Percentiles rank a stretch among this genome's conserved stretches.
Conservation (phyloP, 257 asterid genomes). For the Scutellaria barbata region DNA sequence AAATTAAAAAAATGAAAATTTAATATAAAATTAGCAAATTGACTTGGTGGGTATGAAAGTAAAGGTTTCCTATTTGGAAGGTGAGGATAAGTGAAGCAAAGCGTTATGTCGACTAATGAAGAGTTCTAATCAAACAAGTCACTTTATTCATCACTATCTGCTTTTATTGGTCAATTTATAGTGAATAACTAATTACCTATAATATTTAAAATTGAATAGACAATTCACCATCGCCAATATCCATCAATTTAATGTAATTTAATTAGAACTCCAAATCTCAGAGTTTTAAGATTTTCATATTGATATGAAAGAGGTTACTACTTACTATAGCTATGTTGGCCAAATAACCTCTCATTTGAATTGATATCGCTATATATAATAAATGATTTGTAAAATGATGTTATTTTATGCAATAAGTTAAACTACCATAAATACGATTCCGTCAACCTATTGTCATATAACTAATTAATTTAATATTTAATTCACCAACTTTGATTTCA, state of each 20-base stretch:
- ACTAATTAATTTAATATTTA: too few species aligned
- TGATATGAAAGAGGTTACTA: neutral
- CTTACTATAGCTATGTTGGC: neutral
- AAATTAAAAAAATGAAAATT: neutral
- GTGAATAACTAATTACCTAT: neutral
- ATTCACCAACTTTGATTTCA: too few species aligned
- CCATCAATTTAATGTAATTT: neutral
- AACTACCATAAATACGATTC: neutral
- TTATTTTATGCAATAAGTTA: neutral
- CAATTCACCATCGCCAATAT: neutral
- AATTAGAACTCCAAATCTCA: neutral
- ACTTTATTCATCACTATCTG: neutral
- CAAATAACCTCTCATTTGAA: too few species aligned
- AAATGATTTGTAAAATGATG: neutral
- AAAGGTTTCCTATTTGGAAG: neutral
- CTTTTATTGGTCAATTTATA: neutral
- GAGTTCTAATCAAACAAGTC: neutral
- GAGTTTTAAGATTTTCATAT: neutral
- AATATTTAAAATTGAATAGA: too few species aligned
- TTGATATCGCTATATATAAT: neutral
- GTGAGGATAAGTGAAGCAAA: neutral
- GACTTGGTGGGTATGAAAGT: constrained; percentile 3
- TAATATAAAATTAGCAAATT: neutral
- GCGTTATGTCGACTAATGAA: constrained; percentile 3
- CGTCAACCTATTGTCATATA: neutral